Conservation (phyloP, 75 land plant species). For the Adiantum capillusveneris region DNA sequence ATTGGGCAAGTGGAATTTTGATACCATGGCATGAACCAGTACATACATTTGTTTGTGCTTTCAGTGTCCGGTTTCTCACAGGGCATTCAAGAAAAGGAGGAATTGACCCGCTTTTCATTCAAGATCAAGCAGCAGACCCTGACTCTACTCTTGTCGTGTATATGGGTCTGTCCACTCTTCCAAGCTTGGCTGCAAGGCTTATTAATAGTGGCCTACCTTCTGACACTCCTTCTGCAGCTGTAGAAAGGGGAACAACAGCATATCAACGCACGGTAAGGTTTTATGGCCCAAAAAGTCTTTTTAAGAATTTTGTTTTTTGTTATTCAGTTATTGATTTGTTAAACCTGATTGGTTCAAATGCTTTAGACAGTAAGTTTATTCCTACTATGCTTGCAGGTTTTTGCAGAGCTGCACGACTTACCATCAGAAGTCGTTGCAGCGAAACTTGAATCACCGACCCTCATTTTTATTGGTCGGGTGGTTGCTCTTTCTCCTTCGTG, state of each 20-base stretch:
- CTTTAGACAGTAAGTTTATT: background rate
- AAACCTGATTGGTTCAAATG: too few relatives aligned
- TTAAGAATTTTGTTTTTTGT: background rate
- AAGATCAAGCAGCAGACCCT: constrained; percentile 88
- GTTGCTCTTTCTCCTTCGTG: constrained; percentile 85
- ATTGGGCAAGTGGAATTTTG: too few relatives aligned
- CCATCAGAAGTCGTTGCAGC: constrained; percentile 45
- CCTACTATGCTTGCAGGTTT: constrained; percentile 45
- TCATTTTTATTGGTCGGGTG: constrained; percentile 87
- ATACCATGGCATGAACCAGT: too few relatives aligned
- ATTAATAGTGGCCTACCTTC: constrained; percentile 67
- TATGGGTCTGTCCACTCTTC: constrained; percentile 93
- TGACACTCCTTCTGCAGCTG: constrained; percentile 74
- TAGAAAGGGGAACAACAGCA: constrained; percentile 88
- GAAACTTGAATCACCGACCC: constrained; percentile 75
- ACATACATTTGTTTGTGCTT: background rate
- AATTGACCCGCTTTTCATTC: constrained; percentile 78
- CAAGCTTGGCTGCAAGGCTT: constrained; percentile 60
- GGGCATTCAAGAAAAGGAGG: constrained; percentile 98
- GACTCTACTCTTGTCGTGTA: constrained; percentile 93
- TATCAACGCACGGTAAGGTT: constrained; percentile 64
- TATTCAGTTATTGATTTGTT: background rate
- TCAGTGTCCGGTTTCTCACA: constrained; percentile 89
- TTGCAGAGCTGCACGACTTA: constrained; percentile 64
- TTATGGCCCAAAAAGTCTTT: too few relatives aligned